Base-by-base conservation (phyloP, 2,329 filamentous ascomycete species). In the Endothia cerciana region DNA sequence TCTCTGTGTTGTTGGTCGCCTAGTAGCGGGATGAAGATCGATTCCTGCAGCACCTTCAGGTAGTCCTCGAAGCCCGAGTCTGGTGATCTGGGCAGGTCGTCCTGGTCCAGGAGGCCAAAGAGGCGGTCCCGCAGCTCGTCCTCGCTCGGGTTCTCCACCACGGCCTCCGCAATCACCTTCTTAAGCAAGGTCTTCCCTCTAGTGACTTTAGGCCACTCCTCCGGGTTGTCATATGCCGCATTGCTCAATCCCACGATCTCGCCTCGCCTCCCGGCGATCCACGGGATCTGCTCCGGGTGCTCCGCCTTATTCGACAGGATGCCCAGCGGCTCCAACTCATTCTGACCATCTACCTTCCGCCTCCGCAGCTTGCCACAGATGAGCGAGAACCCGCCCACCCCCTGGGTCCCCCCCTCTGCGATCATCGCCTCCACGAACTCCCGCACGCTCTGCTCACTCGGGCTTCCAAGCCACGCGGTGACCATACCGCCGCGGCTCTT, bases 311-410 rank as follows among this genome's bases (percentile, higher is more conserved):
- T 90, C 58, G 85, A 89, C 60, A 90, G 80, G 62, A 90, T 85
- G 8, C 85, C 87, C 13, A 90, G 76, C 0, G 83, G 83, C 66
- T 85, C 79, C 28, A 83, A 73, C 33, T 67, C 66, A 15, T 70
- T 70, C 30, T 71, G 72, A 15, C 28, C 40, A n/a, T 17, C 67
- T 63, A 56, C 66, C 65, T 65, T 59, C 28, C 64, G 66, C 57
- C 75, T 77, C 59, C 78, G 75, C 70, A 91, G 77, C 71, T 87
- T 88, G 10, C 86, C 87, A 68, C 87, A 89, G n/a, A 89, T 80
- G 72, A 91, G 82, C 30, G 86, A 89, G 73, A 90, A 90, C 0
- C 88, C 88, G 7, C 88, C 88, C 19, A 90, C 85, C 60, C 85
- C 87, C 71, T 84, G 84, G 28, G 88, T 82, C 11, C 84, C 81